Percentiles rank a stretch among this genome's conserved stretches.
These are phyloP conservation scores for Helianthus tuberosus DNA, from an alignment of 129 eudicot genomes.

Conservation along the genomic window DNA sequence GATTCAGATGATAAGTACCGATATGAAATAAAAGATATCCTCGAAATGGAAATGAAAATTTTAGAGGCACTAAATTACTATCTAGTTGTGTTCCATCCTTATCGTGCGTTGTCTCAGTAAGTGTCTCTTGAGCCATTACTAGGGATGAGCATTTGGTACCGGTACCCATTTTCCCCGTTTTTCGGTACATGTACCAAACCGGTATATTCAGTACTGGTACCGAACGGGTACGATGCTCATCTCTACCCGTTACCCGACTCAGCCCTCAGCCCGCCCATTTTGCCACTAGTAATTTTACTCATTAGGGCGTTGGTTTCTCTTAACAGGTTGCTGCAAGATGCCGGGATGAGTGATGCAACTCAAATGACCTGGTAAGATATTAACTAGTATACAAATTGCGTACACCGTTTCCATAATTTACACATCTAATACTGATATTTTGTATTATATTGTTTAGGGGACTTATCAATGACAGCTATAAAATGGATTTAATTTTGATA, in stretches of 20 bases:
- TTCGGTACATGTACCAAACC: too few species aligned
- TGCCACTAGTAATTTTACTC: background rate
- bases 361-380: slow-evolving; percentile 78
- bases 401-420: background rate
- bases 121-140: slow-evolving; percentile 28
- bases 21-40: slow-evolving; percentile 91
- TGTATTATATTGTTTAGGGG: slow-evolving; percentile 61
- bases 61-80: slow-evolving; percentile 92
- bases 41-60: slow-evolving; percentile 98
- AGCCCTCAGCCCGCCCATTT: background rate
- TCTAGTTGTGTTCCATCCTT: slow-evolving; percentile 93
- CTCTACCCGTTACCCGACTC: background rate
- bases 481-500: slow-evolving; percentile 88
- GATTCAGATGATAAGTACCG: slow-evolving; percentile 90
- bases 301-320: slow-evolving; percentile 22
- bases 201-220: too few species aligned
- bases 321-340: slow-evolving; percentile 86
- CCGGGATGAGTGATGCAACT: slow-evolving; percentile 92
- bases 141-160: too few species aligned
- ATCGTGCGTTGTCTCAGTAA: slow-evolving; percentile 89
- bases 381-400: background rate
- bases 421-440: slow-evolving; percentile 10
- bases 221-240: background rate
- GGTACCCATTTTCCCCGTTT: too few species aligned
- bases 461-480: slow-evolving; percentile 87